Evolutionary conservation across 768 basidiomycete species (phyloP), one percentile per base, ranked within the genome.

Genomic region (Agrocybe pediades): DNA sequence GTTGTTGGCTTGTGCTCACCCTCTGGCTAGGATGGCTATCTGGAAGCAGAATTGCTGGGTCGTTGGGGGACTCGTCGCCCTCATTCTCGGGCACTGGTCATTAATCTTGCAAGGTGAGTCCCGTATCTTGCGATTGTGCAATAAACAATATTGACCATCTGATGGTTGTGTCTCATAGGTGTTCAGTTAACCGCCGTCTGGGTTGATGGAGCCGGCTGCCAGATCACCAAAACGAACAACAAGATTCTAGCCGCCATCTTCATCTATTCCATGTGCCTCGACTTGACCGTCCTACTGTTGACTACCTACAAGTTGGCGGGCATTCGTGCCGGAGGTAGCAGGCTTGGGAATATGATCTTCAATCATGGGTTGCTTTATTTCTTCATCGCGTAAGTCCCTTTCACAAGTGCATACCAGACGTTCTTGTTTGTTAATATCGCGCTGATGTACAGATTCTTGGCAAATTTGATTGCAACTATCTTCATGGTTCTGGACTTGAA

Each of bases 191-290:
- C 75, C 42, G 85, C 83, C 0, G 47, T 52, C 2, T 89, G 85
- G 86, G 62, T 73, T 5, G 71, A 76, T 8, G 73, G 66, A 2
- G 48, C 62, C 9, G 71, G 74, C 0, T 90, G 88, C 63, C 70
- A 72, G 1, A 87, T 90, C 51, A 73, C 75, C 1, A 62, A 78
- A 25, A 86, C 86, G 6, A 80, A 85, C 63, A 89, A 82, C 65
- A 82, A 66, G 8, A 68, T 88, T 47, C 77, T 89, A 26, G 84
- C 85, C 4, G 83, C 84, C 2, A 85, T 85, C 3, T 90, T 88
- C 67, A 85, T 88, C 26, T 90, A 90, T 60, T 83, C 87, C 25
- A 90, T 90, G 88, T 73, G 75, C 62, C 88, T 90, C 63, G 88
- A 90, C 64, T 70, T 87, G 19, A 53, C 78, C 24, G 85, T 88